Percentiles rank a stretch among this genome's conserved stretches.
Conservation (phyloP, 2,329 filamentous ascomycete genomes). For the Aspergillus ruber region DNA sequence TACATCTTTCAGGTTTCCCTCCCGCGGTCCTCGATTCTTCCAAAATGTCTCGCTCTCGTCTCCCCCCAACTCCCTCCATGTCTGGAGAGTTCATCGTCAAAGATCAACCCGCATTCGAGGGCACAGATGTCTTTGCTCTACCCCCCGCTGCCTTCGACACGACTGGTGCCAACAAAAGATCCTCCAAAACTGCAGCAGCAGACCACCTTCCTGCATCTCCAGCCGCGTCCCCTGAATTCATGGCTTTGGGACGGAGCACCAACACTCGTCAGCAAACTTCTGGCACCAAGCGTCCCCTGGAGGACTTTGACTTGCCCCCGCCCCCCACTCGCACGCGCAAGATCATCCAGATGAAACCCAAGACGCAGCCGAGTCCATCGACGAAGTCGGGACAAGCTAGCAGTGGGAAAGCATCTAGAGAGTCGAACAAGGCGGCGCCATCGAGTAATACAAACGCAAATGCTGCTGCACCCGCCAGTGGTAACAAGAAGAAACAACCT, state of each 20-base stretch:
- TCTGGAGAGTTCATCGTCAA: constrained; percentile 34
- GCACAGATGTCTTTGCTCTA: constrained; percentile 28
- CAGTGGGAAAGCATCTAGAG: constrained; percentile 15
- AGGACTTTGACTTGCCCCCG: constrained; percentile 71
- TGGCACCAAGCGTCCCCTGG: constrained; percentile 35
- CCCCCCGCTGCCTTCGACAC: constrained; percentile 32
- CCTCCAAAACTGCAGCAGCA: constrained; percentile 7
- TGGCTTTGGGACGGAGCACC: constrained; percentile 12
- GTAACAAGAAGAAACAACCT: constrained; percentile 68
- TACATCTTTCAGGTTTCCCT: background rate
- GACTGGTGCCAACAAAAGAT: constrained; percentile 17
- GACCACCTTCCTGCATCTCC: constrained; percentile 12
- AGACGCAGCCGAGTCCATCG: constrained; percentile 39
- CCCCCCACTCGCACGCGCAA: constrained; percentile 87
- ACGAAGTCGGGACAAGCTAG: constrained; percentile 31
- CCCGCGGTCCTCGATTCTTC: background rate
- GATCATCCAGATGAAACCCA: constrained; percentile 96
- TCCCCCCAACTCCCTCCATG: constrained; percentile 34
- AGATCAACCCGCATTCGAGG: constrained; percentile 24
- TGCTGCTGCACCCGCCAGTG: constrained; percentile 25
- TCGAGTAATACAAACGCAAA: constrained; percentile 8
- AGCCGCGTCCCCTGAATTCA: constrained; percentile 27
- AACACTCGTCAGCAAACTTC: constrained; percentile 21
- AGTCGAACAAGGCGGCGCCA: constrained; percentile 13
- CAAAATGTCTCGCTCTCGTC: constrained; percentile 27